Evolutionary conservation across 2,329 filamentous ascomycete genomes (phyloP).

Genomic region (Drechslerella stenobrocha): DNA sequence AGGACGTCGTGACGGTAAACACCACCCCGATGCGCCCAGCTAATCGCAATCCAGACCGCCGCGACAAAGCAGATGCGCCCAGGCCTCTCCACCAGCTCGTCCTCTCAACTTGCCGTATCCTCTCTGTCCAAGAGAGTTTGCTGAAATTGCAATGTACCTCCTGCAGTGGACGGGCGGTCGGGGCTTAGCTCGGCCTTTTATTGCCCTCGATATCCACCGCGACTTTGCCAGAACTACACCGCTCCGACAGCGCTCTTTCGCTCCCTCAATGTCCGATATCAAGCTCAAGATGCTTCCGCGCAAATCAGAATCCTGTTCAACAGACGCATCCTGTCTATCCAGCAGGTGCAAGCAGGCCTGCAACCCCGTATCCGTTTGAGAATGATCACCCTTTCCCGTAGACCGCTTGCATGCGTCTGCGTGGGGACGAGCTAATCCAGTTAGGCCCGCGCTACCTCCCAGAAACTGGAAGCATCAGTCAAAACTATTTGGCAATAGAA

Average conservation of each 20-base stretch:
- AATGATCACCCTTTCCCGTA: conserved; percentile 24
- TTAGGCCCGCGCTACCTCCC: background rate
- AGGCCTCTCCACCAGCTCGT: too few relatives aligned
- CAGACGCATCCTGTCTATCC: conserved; percentile 27
- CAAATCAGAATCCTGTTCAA: conserved; percentile 22
- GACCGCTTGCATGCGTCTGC: conserved; percentile 24
- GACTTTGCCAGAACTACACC: too few relatives aligned
- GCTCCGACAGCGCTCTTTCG: too few relatives aligned
- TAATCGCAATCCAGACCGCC: conserved; percentile 10
- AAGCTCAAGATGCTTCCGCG: too few relatives aligned
- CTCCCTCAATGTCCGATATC: too few relatives aligned
- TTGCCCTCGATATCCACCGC: conserved; percentile 4
- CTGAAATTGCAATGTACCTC: conserved; percentile 41
- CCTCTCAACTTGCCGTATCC: background rate
- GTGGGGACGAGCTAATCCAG: background rate
- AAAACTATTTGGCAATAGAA: background rate
- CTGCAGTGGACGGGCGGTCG: conserved; percentile 41
- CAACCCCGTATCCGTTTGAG: conserved; percentile 42
- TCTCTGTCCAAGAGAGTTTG: conserved; percentile 24
- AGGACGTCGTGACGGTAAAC: too few relatives aligned
- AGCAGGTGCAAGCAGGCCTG: conserved; percentile 44
- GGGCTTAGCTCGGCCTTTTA: conserved; percentile 40
- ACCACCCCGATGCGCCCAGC: background rate
- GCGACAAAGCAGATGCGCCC: conserved; percentile 10
- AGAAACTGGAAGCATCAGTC: background rate